A percentile compares a stretch with the other conserved stretches of the same genome.
Conservation (phyloP, 768 basidiomycete genomes). For the Serpula lacrymans region DNA sequence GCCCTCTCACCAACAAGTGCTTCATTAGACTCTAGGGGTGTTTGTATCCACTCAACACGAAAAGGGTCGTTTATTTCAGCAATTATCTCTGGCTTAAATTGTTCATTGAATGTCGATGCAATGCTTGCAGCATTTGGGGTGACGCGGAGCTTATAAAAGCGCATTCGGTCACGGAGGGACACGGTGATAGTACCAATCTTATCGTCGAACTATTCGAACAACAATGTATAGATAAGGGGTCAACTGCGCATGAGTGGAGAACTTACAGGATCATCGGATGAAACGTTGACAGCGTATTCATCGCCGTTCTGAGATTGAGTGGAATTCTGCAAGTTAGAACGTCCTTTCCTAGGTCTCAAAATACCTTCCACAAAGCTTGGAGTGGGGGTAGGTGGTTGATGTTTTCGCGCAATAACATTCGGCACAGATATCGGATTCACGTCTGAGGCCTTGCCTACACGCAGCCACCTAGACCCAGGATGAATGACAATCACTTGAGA, state of each 20-base stretch:
- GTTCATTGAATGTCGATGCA: constrained; percentile 76
- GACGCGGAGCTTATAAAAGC: constrained; percentile 78
- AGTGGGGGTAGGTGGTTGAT: constrained; percentile 40
- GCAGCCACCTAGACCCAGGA: constrained; percentile 69
- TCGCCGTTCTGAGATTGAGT: constrained; percentile 34
- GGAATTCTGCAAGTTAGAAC: constrained; percentile 14
- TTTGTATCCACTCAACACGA: constrained; percentile 79
- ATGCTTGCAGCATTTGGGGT: constrained; percentile 68
- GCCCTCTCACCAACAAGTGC: constrained; percentile 73
- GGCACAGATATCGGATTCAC: constrained; percentile 67
- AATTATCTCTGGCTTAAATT: constrained; percentile 83
- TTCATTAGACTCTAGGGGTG: constrained; percentile 39
- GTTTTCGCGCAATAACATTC: constrained; percentile 71
- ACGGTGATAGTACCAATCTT: constrained; percentile 70
- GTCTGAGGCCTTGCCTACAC: constrained; percentile 75
- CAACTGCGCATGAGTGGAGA: not conserved
- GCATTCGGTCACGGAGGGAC: constrained; percentile 79
- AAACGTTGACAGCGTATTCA: constrained; percentile 44
- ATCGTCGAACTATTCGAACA: constrained; percentile 57
- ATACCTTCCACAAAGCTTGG: constrained; percentile 48
- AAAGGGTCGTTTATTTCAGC: constrained; percentile 81
- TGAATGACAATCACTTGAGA: constrained; percentile 79
- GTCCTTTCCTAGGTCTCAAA: constrained; percentile 47
- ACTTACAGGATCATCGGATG: constrained; percentile 65
- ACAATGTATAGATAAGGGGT: not conserved